Percentiles rank a stretch among this genome's conserved stretches.
phyloP scores from a whole-genome alignment of 2,329 filamentous ascomycete species.

The Diaporthe sp. region DNA sequence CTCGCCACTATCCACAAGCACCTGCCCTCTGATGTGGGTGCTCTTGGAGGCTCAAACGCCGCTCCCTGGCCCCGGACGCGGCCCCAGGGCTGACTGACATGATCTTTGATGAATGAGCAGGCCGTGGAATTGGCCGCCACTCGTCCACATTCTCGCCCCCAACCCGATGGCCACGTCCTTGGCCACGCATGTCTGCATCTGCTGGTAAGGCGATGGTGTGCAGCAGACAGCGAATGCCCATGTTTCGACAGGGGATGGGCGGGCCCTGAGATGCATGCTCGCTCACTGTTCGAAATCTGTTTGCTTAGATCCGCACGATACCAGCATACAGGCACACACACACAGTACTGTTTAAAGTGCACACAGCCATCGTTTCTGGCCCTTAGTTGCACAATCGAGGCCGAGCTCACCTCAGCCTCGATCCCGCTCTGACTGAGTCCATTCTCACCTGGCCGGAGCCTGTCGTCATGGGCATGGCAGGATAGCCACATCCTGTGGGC shows the following conservation, averaged over 20 bases:
- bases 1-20: constrained; percentile 12
- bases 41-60: constrained; percentile 27
- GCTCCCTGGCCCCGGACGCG: constrained; percentile 18
- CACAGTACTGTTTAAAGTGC: not conserved
- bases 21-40: not conserved
- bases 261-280: not conserved
- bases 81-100: constrained; percentile 29
- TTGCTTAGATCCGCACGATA: not conserved
- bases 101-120: constrained; percentile 77
- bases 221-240: not conserved
- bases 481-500: constrained; percentile 7
- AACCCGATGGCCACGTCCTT: constrained; percentile 7
- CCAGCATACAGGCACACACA: not conserved
- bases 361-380: not conserved
- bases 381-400: constrained; percentile 5
- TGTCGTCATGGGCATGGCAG: not conserved
- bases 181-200: constrained; percentile 8
- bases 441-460: not conserved
- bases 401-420: constrained; percentile 28
- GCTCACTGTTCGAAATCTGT: not conserved
- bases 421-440: not conserved
- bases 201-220: not conserved
- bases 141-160: constrained; percentile 20
- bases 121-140: constrained; percentile 60
- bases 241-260: constrained; percentile 5